Percentiles rank a stretch among this genome's conserved stretches.
These are phyloP conservation scores for Kregervanrija fluxuum DNA, from an alignment of 805 yeast genomes.

Conservation along the genomic window DNA sequence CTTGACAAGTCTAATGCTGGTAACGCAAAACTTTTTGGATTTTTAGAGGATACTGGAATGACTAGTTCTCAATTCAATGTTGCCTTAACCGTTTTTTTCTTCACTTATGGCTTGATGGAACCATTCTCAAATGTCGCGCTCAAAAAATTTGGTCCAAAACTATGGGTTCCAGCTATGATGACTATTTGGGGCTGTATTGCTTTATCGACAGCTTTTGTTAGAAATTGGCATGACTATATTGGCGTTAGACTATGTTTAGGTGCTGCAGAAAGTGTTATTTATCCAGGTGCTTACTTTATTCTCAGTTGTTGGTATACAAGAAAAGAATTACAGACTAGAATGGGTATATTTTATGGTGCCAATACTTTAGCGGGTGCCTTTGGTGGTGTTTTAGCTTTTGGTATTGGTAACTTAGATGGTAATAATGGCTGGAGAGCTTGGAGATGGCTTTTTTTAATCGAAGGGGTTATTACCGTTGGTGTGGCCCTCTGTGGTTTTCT, in stretches of 20 bases:
- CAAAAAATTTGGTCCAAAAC: no score
- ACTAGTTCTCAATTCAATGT: no score
- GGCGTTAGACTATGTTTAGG: slow-evolving; percentile 34
- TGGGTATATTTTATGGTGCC: slow-evolving; percentile 32
- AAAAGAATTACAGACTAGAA: slow-evolving; percentile 31
- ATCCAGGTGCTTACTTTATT: slow-evolving; percentile 34
- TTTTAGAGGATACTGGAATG: no score
- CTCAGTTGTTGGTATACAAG: slow-evolving; percentile 33
- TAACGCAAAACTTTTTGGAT: no score
- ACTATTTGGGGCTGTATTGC: no score
- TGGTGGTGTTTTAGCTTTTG: slow-evolving; percentile 33
- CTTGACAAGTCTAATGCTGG: no score
- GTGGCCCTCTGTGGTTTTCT: slow-evolving; percentile 26
- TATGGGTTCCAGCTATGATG: no score
- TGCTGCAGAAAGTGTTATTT: slow-evolving; percentile 35
- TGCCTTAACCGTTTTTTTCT: no score
- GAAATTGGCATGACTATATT: slow-evolving; percentile 9
- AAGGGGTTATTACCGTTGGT: slow-evolving; percentile 34
- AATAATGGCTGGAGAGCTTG: slow-evolving; percentile 35
- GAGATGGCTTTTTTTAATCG: slow-evolving; percentile 46
- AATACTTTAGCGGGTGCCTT: slow-evolving; percentile 30
- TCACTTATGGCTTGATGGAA: no score
- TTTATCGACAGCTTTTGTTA: no score
- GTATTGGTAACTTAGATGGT: slow-evolving; percentile 27
- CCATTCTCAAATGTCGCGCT: no score